Base-by-base conservation (phyloP, 306 rosid species). In the Leucaena leucocephala region DNA sequence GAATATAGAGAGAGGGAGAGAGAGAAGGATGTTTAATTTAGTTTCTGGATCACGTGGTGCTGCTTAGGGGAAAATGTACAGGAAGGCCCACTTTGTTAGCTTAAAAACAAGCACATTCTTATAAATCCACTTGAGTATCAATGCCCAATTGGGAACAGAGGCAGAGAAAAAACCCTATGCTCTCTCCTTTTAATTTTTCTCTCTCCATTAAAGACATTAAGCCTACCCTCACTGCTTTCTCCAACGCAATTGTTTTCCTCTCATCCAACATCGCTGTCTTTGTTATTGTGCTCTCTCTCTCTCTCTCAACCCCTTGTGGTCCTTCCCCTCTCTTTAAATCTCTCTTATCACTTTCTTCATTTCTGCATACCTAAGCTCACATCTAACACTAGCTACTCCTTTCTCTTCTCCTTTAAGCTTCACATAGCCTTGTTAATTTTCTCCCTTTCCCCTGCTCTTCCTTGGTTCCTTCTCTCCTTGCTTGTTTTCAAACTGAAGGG, bases 31-130 rank as follows among this genome's bases (percentile, higher is more conserved):
- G 77, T 84, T 79, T 86, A 85, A 85, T 77, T 77, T 87, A 85
- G 86, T 76, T 78, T 86, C 78, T 91, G 97, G 87, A 80, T 91
- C 99, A 93, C 98, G 90, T 93, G 99, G 90, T 34, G 68, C 50
- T 90, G 93, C 84, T 88, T 76, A 86, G 79, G 54, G 90, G 78
- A 94, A 87, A 86, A 86, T 84, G 78, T 86, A 91, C 99, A 93
- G 38, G 82, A 22, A 84, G 97, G 92, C 85, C 98, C 99, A 91
- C 98, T 80, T 83, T 91, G 97, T 84, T 90, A 61, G 84, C 89
- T 83, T 82, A 77, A 91, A 87, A 76, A 81, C 94, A 85, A 88
- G 93, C 99, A 93, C 75, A 42, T 70, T 79, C 89, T 68, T 79
- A 44, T 39, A 86, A 80, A 66, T 81, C 82, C 98, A 91, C 96